These are phyloP conservation scores for Eutrema heterophyllum DNA, from an alignment of 345 rosid genomes.

Conservation along the genomic window DNA sequence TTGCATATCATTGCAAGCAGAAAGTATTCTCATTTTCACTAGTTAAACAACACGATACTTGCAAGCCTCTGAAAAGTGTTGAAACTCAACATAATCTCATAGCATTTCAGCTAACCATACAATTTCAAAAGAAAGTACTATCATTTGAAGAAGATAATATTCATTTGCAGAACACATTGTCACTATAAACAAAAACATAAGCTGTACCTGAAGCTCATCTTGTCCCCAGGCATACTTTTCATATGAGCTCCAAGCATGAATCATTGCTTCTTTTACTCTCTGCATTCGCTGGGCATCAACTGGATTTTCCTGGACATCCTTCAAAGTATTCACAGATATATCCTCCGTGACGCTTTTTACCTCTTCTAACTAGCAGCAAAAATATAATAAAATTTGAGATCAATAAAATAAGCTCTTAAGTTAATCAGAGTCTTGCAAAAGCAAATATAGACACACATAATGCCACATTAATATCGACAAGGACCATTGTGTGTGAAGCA, in stretches of 20 bases:
- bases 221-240: conserved; percentile 97
- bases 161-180: not conserved
- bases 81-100: not conserved
- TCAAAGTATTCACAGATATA: conserved; percentile 19
- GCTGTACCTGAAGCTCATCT: conserved; percentile 87
- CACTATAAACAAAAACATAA: not conserved
- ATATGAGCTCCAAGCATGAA: conserved; percentile 94
- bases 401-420: not conserved
- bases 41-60: not conserved
- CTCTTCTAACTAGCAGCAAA: conserved; percentile 48
- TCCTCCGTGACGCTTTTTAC: conserved; percentile 29
- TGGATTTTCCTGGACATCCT: conserved; percentile 50
- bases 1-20: not conserved
- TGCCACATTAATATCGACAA: not conserved
- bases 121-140: not conserved
- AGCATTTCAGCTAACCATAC: not conserved
- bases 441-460: not conserved
- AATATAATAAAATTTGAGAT: not conserved
- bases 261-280: conserved; percentile 93
- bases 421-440: not conserved
- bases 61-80: not conserved
- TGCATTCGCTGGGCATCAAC: conserved; percentile 61
- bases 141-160: not conserved
- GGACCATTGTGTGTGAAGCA: too few species aligned
- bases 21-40: not conserved